Conservation (phyloP, 306 rosid genomes). For the Malus orientalis region DNA sequence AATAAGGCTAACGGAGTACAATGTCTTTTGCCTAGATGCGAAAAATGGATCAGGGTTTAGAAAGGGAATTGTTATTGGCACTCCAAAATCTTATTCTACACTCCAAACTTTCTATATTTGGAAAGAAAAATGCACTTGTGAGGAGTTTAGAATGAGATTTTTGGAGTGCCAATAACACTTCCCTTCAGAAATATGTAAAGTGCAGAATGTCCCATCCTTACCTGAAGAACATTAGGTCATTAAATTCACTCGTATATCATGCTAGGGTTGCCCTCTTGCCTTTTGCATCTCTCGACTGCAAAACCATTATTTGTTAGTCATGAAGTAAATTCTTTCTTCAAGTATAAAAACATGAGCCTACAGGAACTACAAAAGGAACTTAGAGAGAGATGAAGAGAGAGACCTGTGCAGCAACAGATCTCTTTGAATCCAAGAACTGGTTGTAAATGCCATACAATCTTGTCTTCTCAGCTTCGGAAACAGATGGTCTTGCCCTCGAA, state of each 20-base stretch:
- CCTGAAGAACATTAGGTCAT: background rate
- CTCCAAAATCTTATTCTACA: no score
- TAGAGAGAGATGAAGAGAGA: constrained; percentile 21
- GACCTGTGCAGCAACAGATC: constrained; percentile 80
- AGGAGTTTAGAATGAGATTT: no score
- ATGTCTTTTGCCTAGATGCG: no score
- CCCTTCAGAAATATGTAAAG: background rate
- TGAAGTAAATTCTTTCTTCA: background rate
- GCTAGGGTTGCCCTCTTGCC: constrained; percentile 96
- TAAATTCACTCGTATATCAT: constrained; percentile 15
- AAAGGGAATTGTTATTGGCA: no score
- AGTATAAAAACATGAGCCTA: background rate
- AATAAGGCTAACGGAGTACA: no score
- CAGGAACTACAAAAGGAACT: background rate
- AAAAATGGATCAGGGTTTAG: no score
- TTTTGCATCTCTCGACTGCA: constrained; percentile 88
- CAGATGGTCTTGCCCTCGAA: constrained; percentile 72
- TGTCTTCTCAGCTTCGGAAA: constrained; percentile 73
- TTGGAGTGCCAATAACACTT: no score
- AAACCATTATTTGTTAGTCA: background rate
- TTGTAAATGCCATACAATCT: constrained; percentile 60
- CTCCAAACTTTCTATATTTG: no score
- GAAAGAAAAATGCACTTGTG: no score
- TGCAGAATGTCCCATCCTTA: background rate
- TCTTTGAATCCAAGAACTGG: constrained; percentile 77